phyloP scores from a whole-genome alignment of 2,329 filamentous ascomycete species.

The Geosmithia morbida region DNA sequence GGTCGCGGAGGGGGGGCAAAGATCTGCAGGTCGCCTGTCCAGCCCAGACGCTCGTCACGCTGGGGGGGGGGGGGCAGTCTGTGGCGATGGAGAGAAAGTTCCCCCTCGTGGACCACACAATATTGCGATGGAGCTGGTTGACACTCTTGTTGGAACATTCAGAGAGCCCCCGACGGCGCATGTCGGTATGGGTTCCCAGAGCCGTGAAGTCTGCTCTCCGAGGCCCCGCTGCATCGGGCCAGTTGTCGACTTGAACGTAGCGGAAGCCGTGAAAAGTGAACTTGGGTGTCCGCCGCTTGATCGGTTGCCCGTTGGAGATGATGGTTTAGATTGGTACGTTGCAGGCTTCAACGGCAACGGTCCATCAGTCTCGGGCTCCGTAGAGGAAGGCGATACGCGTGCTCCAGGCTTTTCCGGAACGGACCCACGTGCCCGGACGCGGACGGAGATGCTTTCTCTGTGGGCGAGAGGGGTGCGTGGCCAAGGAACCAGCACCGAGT shows the following conservation, averaged over 20 bases:
- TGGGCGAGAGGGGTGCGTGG: conserved; percentile 8
- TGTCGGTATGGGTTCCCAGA: conserved; percentile 32
- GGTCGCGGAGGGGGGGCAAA: conserved; percentile 33
- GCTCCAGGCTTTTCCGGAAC: conserved; percentile 4
- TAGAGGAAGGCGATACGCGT: background rate
- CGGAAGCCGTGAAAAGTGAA: conserved; percentile 41
- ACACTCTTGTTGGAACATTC: conserved; percentile 33
- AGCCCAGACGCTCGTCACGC: conserved; percentile 37
- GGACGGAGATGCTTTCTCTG: conserved; percentile 8
- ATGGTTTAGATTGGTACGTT: too few relatives aligned
- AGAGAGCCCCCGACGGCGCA: conserved; percentile 33
- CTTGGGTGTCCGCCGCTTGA: conserved; percentile 23
- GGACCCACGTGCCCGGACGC: conserved; percentile 12
- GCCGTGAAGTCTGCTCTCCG: conserved; percentile 5
- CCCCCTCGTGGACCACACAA: conserved; percentile 40
- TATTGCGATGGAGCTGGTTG: conserved; percentile 39
- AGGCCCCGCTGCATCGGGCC: conserved; percentile 14
- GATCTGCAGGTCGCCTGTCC: conserved; percentile 35
- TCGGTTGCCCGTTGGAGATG: conserved; percentile 10
- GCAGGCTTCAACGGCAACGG: too few relatives aligned
- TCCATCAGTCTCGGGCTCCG: too few relatives aligned
- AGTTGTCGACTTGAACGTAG: conserved; percentile 31
- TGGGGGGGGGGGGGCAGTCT: conserved; percentile 43
- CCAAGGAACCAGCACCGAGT: conserved; percentile 5
- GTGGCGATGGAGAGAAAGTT: conserved; percentile 44